These are phyloP conservation scores for Pholiota molesta DNA, from an alignment of 768 basidiomycete genomes.

Conservation along the genomic window DNA sequence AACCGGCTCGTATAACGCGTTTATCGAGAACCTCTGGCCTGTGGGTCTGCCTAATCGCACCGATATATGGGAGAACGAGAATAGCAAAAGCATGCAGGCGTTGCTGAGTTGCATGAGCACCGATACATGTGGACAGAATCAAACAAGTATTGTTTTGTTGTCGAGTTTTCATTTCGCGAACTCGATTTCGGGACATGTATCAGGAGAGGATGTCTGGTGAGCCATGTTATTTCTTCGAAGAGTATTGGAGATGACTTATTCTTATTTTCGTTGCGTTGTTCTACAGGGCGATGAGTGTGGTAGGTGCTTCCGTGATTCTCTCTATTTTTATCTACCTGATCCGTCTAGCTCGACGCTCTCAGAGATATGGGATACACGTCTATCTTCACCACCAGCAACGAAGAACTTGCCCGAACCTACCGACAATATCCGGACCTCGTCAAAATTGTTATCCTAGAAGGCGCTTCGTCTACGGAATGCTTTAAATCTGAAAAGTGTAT, in stretches of 20 bases:
- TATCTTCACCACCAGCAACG: conserved; percentile 5
- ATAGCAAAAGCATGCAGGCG: conserved; percentile 9
- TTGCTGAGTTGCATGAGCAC: conserved; percentile 3
- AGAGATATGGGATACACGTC: conserved; percentile 4
- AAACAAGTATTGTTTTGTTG: conserved; percentile 5
- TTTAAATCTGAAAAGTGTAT: conserved; percentile 1
- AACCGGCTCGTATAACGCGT: conserved; percentile 3
- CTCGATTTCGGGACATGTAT: conserved; percentile 10
- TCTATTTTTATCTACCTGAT: not conserved
- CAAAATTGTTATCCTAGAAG: conserved; percentile 9
- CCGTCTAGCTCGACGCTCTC: conserved; percentile 1
- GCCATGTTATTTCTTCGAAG: not conserved
- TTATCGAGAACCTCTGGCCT: conserved; percentile 7
- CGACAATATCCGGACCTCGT: conserved; percentile 10
- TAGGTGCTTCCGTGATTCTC: not conserved
- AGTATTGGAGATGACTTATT: not conserved
- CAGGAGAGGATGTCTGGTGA: conserved; percentile 10
- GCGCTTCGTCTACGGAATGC: not conserved
- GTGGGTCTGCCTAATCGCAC: conserved; percentile 9
- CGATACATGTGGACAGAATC: conserved; percentile 5
- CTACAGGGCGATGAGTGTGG: conserved; percentile 7
- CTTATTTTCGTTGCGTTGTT: not conserved
- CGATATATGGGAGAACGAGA: conserved; percentile 10
- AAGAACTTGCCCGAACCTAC: conserved; percentile 6
- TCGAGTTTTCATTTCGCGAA: conserved; percentile 5